These are phyloP conservation scores for Scleromitrula shiraiana DNA, from an alignment of 2,329 filamentous ascomycete genomes.

Conservation along the genomic window DNA sequence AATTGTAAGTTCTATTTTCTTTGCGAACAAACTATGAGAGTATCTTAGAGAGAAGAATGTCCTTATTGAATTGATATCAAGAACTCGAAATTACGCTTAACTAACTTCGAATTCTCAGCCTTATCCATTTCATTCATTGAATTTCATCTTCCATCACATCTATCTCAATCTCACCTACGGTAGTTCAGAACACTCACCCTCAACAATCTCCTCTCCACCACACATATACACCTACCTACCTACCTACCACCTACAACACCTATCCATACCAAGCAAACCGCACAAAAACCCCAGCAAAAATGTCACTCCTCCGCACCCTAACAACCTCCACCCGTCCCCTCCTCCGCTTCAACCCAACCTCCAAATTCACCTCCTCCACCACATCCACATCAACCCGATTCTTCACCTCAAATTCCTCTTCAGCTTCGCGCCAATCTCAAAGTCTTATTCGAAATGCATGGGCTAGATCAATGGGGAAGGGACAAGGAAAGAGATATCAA, in stretches of 20 bases:
- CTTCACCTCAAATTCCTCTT: slow-evolving; percentile 37
- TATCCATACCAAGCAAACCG: neutral
- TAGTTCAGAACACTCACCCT: no score
- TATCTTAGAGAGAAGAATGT: no score
- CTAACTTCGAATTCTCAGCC: no score
- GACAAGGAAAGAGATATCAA: slow-evolving; percentile 64
- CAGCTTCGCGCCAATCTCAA: slow-evolving; percentile 39
- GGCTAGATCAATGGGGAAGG: slow-evolving; percentile 13
- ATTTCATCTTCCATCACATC: no score
- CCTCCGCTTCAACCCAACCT: slow-evolving; percentile 5
- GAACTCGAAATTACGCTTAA: no score
- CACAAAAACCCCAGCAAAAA: neutral
- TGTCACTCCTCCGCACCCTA: neutral
- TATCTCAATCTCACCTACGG: no score
- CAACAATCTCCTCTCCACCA: no score
- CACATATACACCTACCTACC: no score
- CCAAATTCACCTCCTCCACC: neutral
- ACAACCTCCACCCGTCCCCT: neutral
- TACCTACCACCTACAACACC: neutral
- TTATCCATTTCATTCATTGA: no score
- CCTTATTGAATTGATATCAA: neutral
- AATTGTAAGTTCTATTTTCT: neutral
- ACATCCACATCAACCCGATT: slow-evolving; percentile 31
- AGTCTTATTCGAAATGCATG: slow-evolving; percentile 22
- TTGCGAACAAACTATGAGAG: no score